Conservation (phyloP, 2,329 filamentous ascomycete species). For the Hypoxylon sp. region DNA sequence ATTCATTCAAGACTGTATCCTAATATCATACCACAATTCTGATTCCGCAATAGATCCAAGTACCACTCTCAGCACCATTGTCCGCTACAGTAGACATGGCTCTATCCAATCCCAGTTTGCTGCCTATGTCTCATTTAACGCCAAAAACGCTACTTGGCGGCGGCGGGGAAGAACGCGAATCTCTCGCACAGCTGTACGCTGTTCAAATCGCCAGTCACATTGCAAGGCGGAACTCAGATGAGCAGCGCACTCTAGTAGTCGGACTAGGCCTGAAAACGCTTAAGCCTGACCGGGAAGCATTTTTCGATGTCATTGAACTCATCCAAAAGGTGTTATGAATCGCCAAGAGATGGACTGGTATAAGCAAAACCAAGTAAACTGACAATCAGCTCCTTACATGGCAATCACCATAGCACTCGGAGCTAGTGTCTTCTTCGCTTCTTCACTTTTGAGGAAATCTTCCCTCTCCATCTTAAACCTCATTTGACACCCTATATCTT, state of each 20-base stretch:
- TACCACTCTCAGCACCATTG: conserved; percentile 79
- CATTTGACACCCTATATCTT: conserved; percentile 52
- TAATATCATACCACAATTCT: conserved; percentile 18
- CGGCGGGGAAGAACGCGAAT: conserved; percentile 83
- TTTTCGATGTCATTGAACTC: conserved; percentile 76
- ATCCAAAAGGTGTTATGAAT: conserved; percentile 69
- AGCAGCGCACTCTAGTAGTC: conserved; percentile 72
- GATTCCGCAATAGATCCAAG: conserved; percentile 73
- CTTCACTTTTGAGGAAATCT: conserved; percentile 48
- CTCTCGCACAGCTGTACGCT: conserved; percentile 88
- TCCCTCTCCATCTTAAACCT: conserved; percentile 54
- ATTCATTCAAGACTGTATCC: conserved; percentile 44
- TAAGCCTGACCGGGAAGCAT: conserved; percentile 68
- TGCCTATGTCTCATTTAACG: conserved; percentile 86
- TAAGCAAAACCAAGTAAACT: background rate
- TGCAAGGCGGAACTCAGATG: conserved; percentile 76
- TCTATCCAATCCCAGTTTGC: conserved; percentile 64
- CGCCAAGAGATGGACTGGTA: background rate
- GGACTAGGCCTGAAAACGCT: conserved; percentile 71
- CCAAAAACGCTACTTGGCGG: conserved; percentile 90
- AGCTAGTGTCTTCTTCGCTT: conserved; percentile 45
- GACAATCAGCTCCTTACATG: conserved; percentile 16
- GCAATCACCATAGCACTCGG: conserved; percentile 49
- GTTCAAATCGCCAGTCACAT: conserved; percentile 90
- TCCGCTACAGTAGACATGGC: conserved; percentile 75